A percentile compares a stretch with the other conserved stretches of the same genome.
Evolutionary conservation across 768 basidiomycete species (phyloP).

Genomic region (Leccinum barrowsii): DNA sequence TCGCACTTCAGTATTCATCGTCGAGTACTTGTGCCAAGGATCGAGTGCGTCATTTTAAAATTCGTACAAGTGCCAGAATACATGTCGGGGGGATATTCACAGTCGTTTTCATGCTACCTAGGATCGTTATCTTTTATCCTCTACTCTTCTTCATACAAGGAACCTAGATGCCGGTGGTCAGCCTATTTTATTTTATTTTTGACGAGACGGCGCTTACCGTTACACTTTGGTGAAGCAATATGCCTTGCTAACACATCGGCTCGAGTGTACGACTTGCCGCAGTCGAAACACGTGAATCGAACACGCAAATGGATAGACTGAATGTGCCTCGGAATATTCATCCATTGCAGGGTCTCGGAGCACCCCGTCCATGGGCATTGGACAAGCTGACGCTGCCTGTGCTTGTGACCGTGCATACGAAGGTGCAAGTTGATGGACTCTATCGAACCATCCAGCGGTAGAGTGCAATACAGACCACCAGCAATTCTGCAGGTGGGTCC

Average conservation of each 20-base stretch:
- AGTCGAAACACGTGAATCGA: background rate
- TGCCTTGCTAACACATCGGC: slow-evolving; percentile 1
- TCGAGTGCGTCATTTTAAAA: background rate
- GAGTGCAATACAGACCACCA: background rate
- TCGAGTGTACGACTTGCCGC: slow-evolving; percentile 7
- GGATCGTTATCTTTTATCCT: background rate
- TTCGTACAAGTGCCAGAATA: background rate
- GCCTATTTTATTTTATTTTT: background rate
- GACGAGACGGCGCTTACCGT: background rate
- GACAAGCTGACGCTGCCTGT: background rate
- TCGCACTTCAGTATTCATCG: background rate
- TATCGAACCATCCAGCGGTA: background rate
- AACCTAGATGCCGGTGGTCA: background rate
- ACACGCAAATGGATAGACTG: slow-evolving; percentile 4
- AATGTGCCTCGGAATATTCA: slow-evolving; percentile 9
- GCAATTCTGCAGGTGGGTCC: background rate
- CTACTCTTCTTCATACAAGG: background rate
- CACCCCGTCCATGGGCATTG: slow-evolving; percentile 12
- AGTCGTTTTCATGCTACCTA: background rate
- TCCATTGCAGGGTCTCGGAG: background rate
- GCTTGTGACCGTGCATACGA: slow-evolving; percentile 6
- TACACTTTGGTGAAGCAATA: background rate
- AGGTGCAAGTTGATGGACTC: slow-evolving; percentile 10
- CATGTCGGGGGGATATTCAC: background rate
- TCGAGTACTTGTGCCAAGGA: background rate